A percentile compares a stretch with the other conserved stretches of the same genome.
Evolutionary conservation across 768 basidiomycete genomes (phyloP).

Genomic region (Termitomyces bulborhizus): DNA sequence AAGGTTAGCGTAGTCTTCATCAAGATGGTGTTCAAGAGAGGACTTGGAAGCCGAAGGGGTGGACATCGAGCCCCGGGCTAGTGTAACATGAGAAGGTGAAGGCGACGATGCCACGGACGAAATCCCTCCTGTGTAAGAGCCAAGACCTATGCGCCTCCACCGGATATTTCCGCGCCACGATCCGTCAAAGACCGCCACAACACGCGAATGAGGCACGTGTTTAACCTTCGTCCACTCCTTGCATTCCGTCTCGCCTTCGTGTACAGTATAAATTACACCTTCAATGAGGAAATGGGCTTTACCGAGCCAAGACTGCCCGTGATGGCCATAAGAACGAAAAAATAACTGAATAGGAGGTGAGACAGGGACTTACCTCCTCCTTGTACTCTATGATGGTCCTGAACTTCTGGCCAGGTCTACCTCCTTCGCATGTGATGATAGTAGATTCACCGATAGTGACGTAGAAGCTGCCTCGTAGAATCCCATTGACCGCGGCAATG

Average conservation of each 20-base stretch:
- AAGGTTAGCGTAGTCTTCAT: constrained; percentile 57
- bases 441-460: constrained; percentile 78
- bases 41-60: constrained; percentile 37
- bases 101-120: constrained; percentile 43
- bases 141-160: constrained; percentile 59
- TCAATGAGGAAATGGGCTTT: constrained; percentile 79
- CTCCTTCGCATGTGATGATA: constrained; percentile 75
- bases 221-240: constrained; percentile 81
- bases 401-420: constrained; percentile 53
- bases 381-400: constrained; percentile 90
- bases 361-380: constrained; percentile 67
- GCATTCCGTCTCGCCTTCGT: constrained; percentile 54
- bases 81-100: constrained; percentile 35
- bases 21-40: constrained; percentile 34
- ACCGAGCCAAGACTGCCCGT: constrained; percentile 76
- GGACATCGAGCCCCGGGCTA: constrained; percentile 29
- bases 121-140: constrained; percentile 34
- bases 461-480: constrained; percentile 88
- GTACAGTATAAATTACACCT: constrained; percentile 84
- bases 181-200: constrained; percentile 84
- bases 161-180: constrained; percentile 80
- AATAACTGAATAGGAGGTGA: neutral
- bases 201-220: constrained; percentile 74
- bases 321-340: neutral
- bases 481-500: constrained; percentile 83